Evolutionary conservation across 345 rosid species (phyloP), one percentile per base, ranked within the genome.

Genomic region (Euphorbia tirucalli): DNA sequence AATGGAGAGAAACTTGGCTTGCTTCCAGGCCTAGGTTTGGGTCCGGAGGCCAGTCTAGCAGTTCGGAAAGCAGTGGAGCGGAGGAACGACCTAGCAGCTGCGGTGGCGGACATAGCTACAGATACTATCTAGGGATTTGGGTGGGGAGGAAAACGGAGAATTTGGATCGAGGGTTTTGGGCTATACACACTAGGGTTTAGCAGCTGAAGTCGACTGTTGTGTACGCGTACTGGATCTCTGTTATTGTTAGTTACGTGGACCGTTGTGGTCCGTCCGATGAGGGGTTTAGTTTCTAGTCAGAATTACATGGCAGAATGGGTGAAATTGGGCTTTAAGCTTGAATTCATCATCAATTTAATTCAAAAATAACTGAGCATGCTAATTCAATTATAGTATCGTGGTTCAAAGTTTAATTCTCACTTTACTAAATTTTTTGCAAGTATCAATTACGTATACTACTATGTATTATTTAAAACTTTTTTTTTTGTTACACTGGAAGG

Each of bases 11-110:
- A 75, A 27, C 83, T 41, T 4, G 88, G 76, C 32, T 35, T 65
- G 71, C 16, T 66, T 66, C 70, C 58, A 14, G 49, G n/a, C 55
- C 25, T 48, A 63, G 85, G 8, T 39, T 77, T 92, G 1, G 83
- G 48, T 62, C 71, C 81, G 28, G 84, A 48, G 48, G 84, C 73
- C 3, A 83, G 44, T 11, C 87, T 72, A 5, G 83, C 61, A 37
- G 79, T 56, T 25, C 48, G 31, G 60, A 65, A 35, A 60, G 85
- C 83, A 56, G 90, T 62, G 58, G 89, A 84, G n/a, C 91, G 92
- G 80, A 90, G 68, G 76, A 84, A 35, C 54, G 85, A 87, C 50
- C 95, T 87, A 60, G 87, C 89, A 83, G 88, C 86, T 72, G 80
- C 87, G 25, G 78, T 59, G 83, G 77, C 76, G 72, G 87, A 85